Base-by-base conservation (phyloP, 768 basidiomycete genomes). In the Guyanaporus albipodus region DNA sequence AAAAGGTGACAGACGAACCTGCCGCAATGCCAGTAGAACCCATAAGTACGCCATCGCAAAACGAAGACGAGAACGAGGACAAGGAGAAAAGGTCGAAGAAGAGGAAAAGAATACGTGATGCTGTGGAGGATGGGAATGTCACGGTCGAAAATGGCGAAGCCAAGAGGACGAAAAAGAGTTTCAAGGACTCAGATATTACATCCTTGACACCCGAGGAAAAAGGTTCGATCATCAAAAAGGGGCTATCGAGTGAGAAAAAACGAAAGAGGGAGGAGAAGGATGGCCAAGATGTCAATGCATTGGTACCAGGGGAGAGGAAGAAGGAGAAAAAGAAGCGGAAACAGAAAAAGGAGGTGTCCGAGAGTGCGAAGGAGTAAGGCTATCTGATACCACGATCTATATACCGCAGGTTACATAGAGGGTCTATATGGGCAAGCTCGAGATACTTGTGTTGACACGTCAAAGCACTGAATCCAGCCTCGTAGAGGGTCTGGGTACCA, bases 321-420 rank as follows among this genome's bases (percentile, higher is more conserved):
- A 47, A 35, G 38, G 63, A 63, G 54, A 61, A 67, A 53, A 64
- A 65, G 55, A 68, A 65, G 42, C 55, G 64, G 33, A 62, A 68
- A 38, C 45, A 42, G 8, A 54, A 49, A 40, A 44, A 51, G 29
- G 51, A 49, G 15, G 26, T 10, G 18, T 24, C 35, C 10, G 38
- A 50, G 12, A 31, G 22, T 18, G 35, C 35, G 1, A 44, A 39
- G 21, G 42, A 28, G 32, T 56, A 56, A 36, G 18, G 19, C 14
- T 31, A 32, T 12, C n/a, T 31, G 18, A 37, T 12, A 9, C 6
- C 15, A n/a, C n/a, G 42, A 26, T 39, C 14, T 41, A 8, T 24
- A 31, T 54, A 54, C 52, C 44, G 29, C 28, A 33, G 15, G 4
- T 9, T 28, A 23, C 35, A 24, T 28, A 46, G 26, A 4, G 21